Evolutionary conservation across 1,284 basidiomycete species (phyloP).

Genomic region (Cryptococcus deneoformans): DNA sequence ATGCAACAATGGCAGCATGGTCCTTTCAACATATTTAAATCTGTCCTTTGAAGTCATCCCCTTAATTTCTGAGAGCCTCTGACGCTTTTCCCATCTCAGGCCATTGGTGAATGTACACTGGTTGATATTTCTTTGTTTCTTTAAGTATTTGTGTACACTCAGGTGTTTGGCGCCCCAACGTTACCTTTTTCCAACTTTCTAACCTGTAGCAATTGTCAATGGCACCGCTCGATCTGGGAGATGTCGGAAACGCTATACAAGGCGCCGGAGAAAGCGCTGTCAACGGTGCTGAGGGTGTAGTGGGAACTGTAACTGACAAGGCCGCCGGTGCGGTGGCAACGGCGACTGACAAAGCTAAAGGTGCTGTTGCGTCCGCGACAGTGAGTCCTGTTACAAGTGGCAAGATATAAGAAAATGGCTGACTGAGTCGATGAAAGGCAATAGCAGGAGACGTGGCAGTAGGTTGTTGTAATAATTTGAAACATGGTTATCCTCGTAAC

Average conservation of each 20-base stretch:
- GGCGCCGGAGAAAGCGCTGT: conserved; percentile 5
- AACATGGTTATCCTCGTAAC: not conserved
- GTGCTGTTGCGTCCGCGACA: conserved; percentile 8
- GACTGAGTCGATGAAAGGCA: not conserved
- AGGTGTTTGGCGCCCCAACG: too few relatives aligned
- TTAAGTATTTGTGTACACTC: too few relatives aligned
- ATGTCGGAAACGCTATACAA: conserved; percentile 2
- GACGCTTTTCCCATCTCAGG: too few relatives aligned
- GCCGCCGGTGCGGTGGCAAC: conserved; percentile 5
- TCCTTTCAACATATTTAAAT: not conserved
- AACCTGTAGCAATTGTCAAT: not conserved
- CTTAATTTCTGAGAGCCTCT: too few relatives aligned
- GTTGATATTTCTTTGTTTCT: too few relatives aligned
- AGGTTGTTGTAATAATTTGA: not conserved
- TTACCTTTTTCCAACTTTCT: too few relatives aligned
- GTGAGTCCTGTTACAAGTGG: not conserved
- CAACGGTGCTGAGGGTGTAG: conserved; percentile 4
- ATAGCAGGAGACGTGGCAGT: not conserved
- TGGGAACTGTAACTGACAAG: conserved; percentile 1
- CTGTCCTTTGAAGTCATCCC: not conserved
- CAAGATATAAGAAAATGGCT: not conserved
- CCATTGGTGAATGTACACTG: too few relatives aligned
- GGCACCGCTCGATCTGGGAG: conserved; percentile 6
- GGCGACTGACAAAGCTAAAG: not conserved
- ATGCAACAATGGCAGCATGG: not conserved